Evolutionary conservation across 371 early-diverging fungal genomes (phyloP), one percentile per base, ranked within the genome.

Genomic region (Mucor velutinosus): DNA sequence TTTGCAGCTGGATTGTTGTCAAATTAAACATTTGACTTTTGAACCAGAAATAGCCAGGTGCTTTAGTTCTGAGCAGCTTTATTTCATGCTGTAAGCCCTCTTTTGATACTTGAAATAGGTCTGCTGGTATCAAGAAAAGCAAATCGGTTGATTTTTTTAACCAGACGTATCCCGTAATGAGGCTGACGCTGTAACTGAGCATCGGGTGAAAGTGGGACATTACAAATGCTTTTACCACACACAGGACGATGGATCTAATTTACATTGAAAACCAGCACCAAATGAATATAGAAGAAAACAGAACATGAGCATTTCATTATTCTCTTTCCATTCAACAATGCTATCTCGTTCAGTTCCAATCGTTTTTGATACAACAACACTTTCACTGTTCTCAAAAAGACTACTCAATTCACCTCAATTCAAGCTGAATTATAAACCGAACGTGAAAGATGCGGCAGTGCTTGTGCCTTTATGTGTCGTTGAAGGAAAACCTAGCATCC

Each of bases 391-490:
- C 51, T 73, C 70, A 51, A 70, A 71, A 51, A 65, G 83, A n/a
- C 60, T 83, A n/a, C 63, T 75, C 25, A 81, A 79, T 53, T 68
- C 65, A 11, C 79, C 82, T 15, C 71, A 63, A 30, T 80, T 74
- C 62, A 80, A 80, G 32, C 69, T 80, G 27, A 45, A 66, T 10
- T 81, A 77, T 63, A 65, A 76, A 58, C 35, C 65, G 3, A 32
- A 79, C 33, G 77, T 67, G 0, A 75, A 74, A 32, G 77, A 84
- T 58, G 84, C 84, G 0, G 82, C 84, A 45, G 79, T 84, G 10
- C 75, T 84, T 1, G 66, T 84, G 66, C 92, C 93, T 0, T 80
- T 96, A 19, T 94, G 94, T 67, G 53, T 70, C 30, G 87, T 86
- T 6, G 66, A 90, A 29, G 88, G 82, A 10, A 74, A 84, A 45